Evolutionary conservation across 2,329 filamentous ascomycete genomes (phyloP).

Genomic region (Trichoderma oligosporum): DNA sequence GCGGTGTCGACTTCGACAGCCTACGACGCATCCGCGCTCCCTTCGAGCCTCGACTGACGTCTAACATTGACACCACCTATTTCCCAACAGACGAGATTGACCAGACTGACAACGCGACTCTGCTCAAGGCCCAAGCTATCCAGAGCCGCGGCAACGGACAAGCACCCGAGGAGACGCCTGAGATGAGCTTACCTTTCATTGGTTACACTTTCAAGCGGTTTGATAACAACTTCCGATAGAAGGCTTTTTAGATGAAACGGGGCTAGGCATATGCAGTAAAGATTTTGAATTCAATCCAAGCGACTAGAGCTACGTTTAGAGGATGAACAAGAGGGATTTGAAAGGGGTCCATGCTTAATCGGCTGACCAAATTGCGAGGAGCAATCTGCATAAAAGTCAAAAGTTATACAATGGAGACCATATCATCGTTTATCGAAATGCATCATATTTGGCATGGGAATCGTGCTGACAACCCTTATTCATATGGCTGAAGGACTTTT

Average conservation of each 20-base stretch:
- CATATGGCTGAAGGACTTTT: constrained; percentile 7
- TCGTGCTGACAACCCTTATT: constrained; percentile 6
- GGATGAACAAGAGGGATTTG: neutral
- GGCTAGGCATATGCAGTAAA: constrained; percentile 17
- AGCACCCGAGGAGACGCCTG: constrained; percentile 70
- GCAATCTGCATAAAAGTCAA: constrained; percentile 16
- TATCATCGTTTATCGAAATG: constrained; percentile 15
- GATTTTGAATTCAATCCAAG: constrained; percentile 17
- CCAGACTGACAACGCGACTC: constrained; percentile 87
- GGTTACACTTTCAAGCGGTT: constrained; percentile 86
- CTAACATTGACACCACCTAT: constrained; percentile 94
- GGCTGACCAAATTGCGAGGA: constrained; percentile 15
- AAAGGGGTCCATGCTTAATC: constrained; percentile 13
- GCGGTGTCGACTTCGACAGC: constrained; percentile 90
- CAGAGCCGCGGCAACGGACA: constrained; percentile 54
- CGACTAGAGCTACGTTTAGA: constrained; percentile 5
- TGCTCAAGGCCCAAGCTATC: constrained; percentile 77
- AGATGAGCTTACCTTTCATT: constrained; percentile 83
- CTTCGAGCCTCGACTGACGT: constrained; percentile 90
- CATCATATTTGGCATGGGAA: constrained; percentile 12
- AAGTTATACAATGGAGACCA: neutral
- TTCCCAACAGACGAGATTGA: constrained; percentile 99
- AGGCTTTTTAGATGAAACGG: constrained; percentile 3
- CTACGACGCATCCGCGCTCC: constrained; percentile 89
- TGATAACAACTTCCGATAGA: constrained; percentile 62